phyloP scores from a whole-genome alignment of 1,284 basidiomycete genomes.

The Leccinum griseonigrum region DNA sequence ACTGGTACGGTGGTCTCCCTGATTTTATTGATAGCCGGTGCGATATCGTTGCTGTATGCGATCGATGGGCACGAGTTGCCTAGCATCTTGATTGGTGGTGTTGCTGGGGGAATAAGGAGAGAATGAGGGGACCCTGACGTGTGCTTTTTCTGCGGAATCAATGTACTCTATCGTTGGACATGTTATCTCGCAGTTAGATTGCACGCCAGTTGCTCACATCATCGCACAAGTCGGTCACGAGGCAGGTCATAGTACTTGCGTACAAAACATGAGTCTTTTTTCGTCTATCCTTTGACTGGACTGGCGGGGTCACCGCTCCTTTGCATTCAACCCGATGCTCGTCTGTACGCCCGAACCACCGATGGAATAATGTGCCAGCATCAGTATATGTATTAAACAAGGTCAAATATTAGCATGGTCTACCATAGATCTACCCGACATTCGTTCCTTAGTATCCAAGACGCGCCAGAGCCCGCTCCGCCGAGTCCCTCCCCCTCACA shows the following conservation, averaged over 20 bases:
- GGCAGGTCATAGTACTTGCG: not conserved
- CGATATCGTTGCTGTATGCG: constrained; percentile 61
- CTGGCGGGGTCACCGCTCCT: too few species aligned
- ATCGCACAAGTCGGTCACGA: not conserved
- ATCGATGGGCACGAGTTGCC: constrained; percentile 65
- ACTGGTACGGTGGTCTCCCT: constrained; percentile 64
- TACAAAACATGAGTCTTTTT: not conserved
- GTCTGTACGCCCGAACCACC: not conserved
- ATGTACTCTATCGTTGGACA: constrained; percentile 5
- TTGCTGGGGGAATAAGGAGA: constrained; percentile 46
- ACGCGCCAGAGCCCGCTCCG: not conserved
- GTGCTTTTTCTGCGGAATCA: not conserved
- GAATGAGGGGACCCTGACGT: constrained; percentile 33
- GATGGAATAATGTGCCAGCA: too few species aligned
- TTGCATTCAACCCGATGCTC: too few species aligned
- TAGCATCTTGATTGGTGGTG: constrained; percentile 64
- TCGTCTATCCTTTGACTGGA: too few species aligned
- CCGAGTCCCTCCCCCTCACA: not conserved
- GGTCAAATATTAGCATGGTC: not conserved
- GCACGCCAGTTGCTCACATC: not conserved
- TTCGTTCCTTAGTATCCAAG: not conserved
- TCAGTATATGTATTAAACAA: too few species aligned
- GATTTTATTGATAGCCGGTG: constrained; percentile 62
- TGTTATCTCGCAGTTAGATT: not conserved
- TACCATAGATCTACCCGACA: not conserved